Evolutionary conservation across 2,329 filamentous ascomycete species (phyloP).

Genomic region (Microsporum canis): DNA sequence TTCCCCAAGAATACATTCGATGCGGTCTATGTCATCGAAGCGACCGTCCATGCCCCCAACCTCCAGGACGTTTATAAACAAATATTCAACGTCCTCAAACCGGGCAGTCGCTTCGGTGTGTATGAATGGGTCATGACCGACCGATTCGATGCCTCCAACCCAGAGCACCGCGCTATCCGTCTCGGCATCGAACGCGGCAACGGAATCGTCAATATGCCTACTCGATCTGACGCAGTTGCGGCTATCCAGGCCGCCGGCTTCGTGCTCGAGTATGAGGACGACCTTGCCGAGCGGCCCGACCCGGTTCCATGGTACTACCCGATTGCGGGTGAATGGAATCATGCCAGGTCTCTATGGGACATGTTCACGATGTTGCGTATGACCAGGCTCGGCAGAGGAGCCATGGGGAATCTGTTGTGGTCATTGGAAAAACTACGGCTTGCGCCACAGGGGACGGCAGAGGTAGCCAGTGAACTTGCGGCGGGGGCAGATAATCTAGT

Average conservation of each 20-base stretch:
- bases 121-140: constrained; percentile 99
- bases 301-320: constrained; percentile 89
- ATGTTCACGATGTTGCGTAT: constrained; percentile 75
- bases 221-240: constrained; percentile 62
- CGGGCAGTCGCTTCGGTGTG: constrained; percentile 86
- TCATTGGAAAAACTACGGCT: constrained; percentile 18
- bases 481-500: constrained; percentile 74
- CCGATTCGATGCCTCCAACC: constrained; percentile 77
- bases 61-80: constrained; percentile 87
- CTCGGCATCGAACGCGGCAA: constrained; percentile 92
- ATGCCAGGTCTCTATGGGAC: constrained; percentile 67
- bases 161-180: constrained; percentile 76
- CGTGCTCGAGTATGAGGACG: constrained; percentile 69
- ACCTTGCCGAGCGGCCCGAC: constrained; percentile 67
- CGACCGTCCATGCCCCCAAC: constrained; percentile 84
- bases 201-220: constrained; percentile 96
- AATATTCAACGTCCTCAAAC: constrained; percentile 91
- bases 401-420: constrained; percentile 67
- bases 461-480: constrained; percentile 85
- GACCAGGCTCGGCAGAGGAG: constrained; percentile 67
- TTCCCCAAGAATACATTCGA: constrained; percentile 89
- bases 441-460: constrained; percentile 76
- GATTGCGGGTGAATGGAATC: constrained; percentile 69
- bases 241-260: constrained; percentile 86
- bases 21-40: constrained; percentile 93